Evolutionary conservation across 768 basidiomycete species (phyloP), one percentile per base, ranked within the genome.

Genomic region (Candolleomyces eurysporus): DNA sequence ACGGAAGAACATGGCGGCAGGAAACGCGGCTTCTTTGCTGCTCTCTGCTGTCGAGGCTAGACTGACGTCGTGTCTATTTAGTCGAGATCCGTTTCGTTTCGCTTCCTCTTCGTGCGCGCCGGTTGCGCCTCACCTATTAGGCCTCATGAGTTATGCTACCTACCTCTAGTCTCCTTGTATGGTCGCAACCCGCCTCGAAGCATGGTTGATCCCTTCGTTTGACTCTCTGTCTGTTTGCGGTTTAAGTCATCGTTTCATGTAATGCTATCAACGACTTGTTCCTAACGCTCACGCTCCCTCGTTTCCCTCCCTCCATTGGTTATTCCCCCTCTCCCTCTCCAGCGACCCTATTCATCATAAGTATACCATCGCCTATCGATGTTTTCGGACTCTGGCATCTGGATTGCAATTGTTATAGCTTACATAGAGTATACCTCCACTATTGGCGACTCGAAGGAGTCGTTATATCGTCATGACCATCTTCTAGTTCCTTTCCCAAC

Each of bases 31-130:
- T 79, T 92, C 69, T 88, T 83, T 76, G 77, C 78, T 63, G 76
- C 85, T 48, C 73, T 92, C 60, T 92, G 90, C 73, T 92, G 90
- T 72, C 82, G 85, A 67, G 84, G 80, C 77, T 90, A 50, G 45
- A 63, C 39, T 45, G 51, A 56, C 32, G 36, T 36, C 36, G 11
- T 26, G 19, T 52, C 40, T 21, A 17, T 30, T 17, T 51, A 6
- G 39, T 30, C 45, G 40, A 10, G 14, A 10, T 51, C 45, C 40
- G 11, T 19, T 57, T 42, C 9, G n/a, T 5, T 50, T 26, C 5
- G 5, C 46, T 22, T n/a, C 46, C 19, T 22, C 22, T 16, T 31
- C 30, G n/a, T 51, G 68, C 71, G 73, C 74, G 71, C 75, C 66
- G 76, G 74, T 57, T 74, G 71, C 70, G 71, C 68, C 58, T 42